Percentiles rank a stretch among this genome's conserved stretches.
These are phyloP conservation scores for Fusarium sp. DNA, from an alignment of 2,329 filamentous ascomycete genomes.

Conservation along the genomic window DNA sequence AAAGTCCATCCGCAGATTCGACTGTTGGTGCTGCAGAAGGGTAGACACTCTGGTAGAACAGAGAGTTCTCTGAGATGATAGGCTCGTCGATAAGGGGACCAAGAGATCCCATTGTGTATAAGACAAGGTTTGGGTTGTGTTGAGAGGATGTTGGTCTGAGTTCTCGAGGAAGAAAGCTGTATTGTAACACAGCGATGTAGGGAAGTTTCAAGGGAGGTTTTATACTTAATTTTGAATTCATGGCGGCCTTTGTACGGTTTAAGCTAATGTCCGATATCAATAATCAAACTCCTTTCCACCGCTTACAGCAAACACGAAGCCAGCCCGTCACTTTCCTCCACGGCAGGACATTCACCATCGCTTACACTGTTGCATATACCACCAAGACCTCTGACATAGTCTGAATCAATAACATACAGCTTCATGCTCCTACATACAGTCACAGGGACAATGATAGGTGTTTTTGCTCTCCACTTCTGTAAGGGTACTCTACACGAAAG, in stretches of 20 bases:
- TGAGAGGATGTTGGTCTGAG: background rate
- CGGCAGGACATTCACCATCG: background rate
- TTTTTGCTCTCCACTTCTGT: background rate
- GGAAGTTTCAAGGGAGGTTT: background rate
- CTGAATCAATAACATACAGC: background rate
- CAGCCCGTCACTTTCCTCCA: background rate
- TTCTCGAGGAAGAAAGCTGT: background rate
- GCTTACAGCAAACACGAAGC: background rate
- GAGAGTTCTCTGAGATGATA: background rate
- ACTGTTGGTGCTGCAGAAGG: background rate
- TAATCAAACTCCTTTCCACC: background rate
- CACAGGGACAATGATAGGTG: background rate
- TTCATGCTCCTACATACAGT: background rate
- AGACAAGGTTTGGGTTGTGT: background rate
- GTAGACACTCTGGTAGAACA: background rate
- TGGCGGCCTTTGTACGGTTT: background rate
- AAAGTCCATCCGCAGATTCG: background rate
- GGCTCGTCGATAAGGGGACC: background rate
- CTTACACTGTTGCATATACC: background rate
- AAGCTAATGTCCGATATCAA: background rate
- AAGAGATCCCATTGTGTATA: background rate
- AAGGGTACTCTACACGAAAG: background rate
- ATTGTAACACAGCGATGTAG: fast-evolving
- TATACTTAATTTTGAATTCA: background rate
- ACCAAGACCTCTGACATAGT: background rate